Conservation (phyloP, 768 basidiomycete species). For the Termitomyces bulborhizus region DNA sequence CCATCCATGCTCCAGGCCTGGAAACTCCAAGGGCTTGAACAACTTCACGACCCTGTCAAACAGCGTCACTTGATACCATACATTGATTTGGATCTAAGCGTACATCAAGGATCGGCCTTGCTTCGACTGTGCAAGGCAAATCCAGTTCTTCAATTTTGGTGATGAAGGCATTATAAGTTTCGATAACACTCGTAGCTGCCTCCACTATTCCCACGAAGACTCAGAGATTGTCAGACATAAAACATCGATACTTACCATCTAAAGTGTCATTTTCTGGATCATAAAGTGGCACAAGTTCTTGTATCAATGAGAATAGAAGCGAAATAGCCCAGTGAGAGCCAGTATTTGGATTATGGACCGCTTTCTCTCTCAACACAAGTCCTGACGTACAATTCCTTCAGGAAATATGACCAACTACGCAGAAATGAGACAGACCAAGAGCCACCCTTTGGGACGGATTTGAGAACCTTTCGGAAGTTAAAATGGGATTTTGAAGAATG, state of each 20-base stretch:
- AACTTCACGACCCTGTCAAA: constrained; percentile 65
- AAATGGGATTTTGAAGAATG: constrained; percentile 30
- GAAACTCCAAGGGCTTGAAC: constrained; percentile 41
- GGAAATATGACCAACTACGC: background rate
- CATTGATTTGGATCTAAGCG: constrained; percentile 20
- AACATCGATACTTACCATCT: constrained; percentile 30
- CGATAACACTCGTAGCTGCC: constrained; percentile 41
- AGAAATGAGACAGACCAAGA: constrained; percentile 38
- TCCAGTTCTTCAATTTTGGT: constrained; percentile 53
- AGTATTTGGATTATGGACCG: constrained; percentile 54
- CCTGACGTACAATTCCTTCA: constrained; percentile 31
- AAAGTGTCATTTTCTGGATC: constrained; percentile 31
- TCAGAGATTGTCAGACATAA: background rate
- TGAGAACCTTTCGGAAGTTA: constrained; percentile 27
- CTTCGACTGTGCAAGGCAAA: constrained; percentile 56
- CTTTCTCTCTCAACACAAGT: constrained; percentile 58
- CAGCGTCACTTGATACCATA: constrained; percentile 3
- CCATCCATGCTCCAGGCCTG: constrained; percentile 68
- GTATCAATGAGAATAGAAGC: constrained; percentile 67
- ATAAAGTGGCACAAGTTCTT: constrained; percentile 59
- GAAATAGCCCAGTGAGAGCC: constrained; percentile 70
- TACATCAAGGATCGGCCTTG: constrained; percentile 75
- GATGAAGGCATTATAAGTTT: constrained; percentile 62
- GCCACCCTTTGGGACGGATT: constrained; percentile 44
- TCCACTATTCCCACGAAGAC: constrained; percentile 26